Evolutionary conservation across 352 stramenopile species (phyloP).

Genomic region (Phytophthora ramorum): DNA sequence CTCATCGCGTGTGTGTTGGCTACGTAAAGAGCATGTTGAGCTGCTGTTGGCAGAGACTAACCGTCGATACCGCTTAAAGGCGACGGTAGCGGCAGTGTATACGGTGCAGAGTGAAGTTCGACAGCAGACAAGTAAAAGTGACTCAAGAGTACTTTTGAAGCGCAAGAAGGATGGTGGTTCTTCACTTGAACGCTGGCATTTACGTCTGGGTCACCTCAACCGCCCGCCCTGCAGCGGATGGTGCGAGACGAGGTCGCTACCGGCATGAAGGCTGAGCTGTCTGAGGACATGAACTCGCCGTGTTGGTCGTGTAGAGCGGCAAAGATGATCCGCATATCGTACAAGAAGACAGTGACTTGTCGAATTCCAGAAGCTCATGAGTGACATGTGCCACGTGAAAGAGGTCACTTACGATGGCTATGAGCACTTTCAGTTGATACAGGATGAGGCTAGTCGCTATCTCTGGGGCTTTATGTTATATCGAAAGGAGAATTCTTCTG

Average conservation of each 20-base stretch:
- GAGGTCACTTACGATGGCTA: background rate
- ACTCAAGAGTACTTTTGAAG: too few species aligned
- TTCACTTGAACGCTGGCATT: too few species aligned
- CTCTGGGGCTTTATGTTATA: background rate
- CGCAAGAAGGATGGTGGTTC: too few species aligned
- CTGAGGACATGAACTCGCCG: too few species aligned
- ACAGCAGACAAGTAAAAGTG: too few species aligned
- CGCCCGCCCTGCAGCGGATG: too few species aligned
- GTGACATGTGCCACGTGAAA: background rate
- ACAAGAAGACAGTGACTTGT: background rate
- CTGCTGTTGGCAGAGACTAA: background rate
- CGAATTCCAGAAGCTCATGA: background rate
- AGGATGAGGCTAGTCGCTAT: background rate
- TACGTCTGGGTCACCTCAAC: too few species aligned
- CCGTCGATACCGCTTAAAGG: background rate
- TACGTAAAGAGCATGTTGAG: background rate
- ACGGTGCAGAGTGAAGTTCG: too few species aligned
- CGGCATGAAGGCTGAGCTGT: too few species aligned
- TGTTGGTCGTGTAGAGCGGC: too few species aligned
- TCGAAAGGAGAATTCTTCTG: background rate
- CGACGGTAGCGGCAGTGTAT: too few species aligned
- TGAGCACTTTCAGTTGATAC: background rate
- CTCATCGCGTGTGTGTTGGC: constrained; percentile 1
- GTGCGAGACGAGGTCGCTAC: too few species aligned
- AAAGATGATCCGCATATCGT: background rate